Evolutionary conservation across 176 grass and related monocot genomes (phyloP), one percentile per base, ranked within the genome.

Genomic region (Ananas comosus): DNA sequence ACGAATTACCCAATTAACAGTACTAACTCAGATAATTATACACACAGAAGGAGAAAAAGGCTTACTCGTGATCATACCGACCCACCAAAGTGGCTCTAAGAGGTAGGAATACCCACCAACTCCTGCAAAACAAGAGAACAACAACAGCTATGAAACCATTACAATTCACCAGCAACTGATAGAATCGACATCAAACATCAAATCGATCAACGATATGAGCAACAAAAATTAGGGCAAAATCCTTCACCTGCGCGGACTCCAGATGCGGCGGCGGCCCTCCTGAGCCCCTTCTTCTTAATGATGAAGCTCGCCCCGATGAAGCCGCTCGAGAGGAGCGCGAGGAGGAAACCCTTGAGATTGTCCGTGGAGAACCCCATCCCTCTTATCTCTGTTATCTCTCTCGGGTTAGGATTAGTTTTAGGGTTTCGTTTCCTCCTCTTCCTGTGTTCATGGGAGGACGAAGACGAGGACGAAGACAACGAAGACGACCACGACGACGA

Each of bases 241-340:
- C 25, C 33, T 42, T 1, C 51, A 97, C 93, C 93, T 72, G 94
- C 94, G 65, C 94, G 80, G 53, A 99, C 74, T 53, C 94, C 94
- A 29, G 94, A 88, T 50, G 89, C 78, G 58, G 79, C 87, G 10
- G 94, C 94, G 10, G 94, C 94, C 18, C 73, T 84, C 70, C 82
- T 85, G 50, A 99, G 90, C 64, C 94, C 94, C 77, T 88, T 99
- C 82, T 99, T 93, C 89, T 97, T 97, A 74, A 97, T 90, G 77
- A 96, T 97, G 81, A 97, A 97, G 71, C 93, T 97, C 68, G 83
- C 87, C 13, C 94, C 94, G 64, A 99, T 91, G 87, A 99, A 99
- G 71, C 84, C 80, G 76, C 94, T 91, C 29, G 94, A 99, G 16
- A 93, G 49, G 17, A 99, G 84, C 75, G 94, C 94, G 49, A 93